Conservation (phyloP, 306 rosid genomes). For the Rosa lucieae region DNA sequence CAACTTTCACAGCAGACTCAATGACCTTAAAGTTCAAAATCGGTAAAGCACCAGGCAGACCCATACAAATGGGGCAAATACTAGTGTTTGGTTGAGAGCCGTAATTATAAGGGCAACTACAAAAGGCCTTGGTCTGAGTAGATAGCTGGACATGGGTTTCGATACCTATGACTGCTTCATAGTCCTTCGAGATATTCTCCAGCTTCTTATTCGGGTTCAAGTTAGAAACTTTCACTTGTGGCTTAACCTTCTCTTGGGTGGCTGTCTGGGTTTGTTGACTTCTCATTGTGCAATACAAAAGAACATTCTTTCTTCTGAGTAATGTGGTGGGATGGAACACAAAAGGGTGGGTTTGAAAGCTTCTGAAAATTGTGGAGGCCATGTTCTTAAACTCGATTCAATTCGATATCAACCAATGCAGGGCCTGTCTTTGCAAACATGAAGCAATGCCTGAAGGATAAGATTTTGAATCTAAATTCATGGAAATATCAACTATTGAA, state of each 20-base stretch:
- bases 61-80: slow-evolving; percentile 91
- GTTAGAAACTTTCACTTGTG: slow-evolving; percentile 46
- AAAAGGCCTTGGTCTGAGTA: slow-evolving; percentile 86
- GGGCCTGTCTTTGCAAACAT: slow-evolving; percentile 7
- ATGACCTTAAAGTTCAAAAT: slow-evolving; percentile 78
- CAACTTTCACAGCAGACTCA: slow-evolving; percentile 72
- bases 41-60: slow-evolving; percentile 90
- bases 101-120: slow-evolving; percentile 75
- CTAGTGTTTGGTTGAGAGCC: slow-evolving; percentile 73
- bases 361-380: slow-evolving; percentile 67
- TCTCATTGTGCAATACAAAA: slow-evolving; percentile 50
- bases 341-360: slow-evolving; percentile 56
- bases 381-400: slow-evolving; percentile 28
- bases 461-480: neutral
- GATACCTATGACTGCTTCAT: slow-evolving; percentile 78
- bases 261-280: slow-evolving; percentile 60
- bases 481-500: neutral
- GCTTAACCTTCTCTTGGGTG: slow-evolving; percentile 49
- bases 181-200: slow-evolving; percentile 58
- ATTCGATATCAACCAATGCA: slow-evolving; percentile 6
- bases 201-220: slow-evolving; percentile 46
- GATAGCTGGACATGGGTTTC: slow-evolving; percentile 97
- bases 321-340: slow-evolving; percentile 49
- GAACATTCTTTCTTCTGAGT: slow-evolving; percentile 36
- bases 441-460: neutral